Evolutionary conservation across 179 eudicot species (phyloP).

Genomic region (Carnegiea gigantea): DNA sequence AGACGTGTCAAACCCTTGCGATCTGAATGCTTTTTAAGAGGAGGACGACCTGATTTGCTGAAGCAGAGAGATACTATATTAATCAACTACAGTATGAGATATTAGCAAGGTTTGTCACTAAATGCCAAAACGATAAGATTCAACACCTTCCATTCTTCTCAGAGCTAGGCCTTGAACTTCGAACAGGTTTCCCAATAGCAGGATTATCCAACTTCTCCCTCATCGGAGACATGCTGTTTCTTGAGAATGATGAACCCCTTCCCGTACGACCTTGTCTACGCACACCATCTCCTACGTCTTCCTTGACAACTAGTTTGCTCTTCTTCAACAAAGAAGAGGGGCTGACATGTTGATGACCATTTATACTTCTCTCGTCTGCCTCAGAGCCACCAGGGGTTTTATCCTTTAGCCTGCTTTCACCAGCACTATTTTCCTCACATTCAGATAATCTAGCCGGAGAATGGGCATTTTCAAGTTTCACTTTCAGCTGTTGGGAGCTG

Average conservation of each 20-base stretch:
- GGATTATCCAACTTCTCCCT: conserved; percentile 58
- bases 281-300: conserved; percentile 50
- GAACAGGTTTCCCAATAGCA: conserved; percentile 54
- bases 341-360: conserved; percentile 47
- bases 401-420: conserved; percentile 56
- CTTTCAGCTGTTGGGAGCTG: conserved; percentile 52
- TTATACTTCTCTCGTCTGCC: conserved; percentile 49
- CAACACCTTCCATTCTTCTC: conserved; percentile 86
- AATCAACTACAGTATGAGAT: conserved; percentile 4
- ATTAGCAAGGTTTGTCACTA: conserved; percentile 5
- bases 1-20: conserved; percentile 77
- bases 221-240: conserved; percentile 46
- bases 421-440: conserved; percentile 72
- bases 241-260: conserved; percentile 58
- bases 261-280: conserved; percentile 68
- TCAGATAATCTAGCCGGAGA: conserved; percentile 82
- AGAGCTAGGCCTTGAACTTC: conserved; percentile 56
- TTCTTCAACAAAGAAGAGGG: conserved; percentile 56
- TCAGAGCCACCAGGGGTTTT: conserved; percentile 45
- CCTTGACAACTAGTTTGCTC: conserved; percentile 47
- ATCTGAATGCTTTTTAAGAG: conserved; percentile 66
- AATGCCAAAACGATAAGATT: conserved; percentile 5
- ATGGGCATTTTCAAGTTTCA: conserved; percentile 57
- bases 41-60: conserved; percentile 92
- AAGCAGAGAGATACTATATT: conserved; percentile 22